These are phyloP conservation scores for Gossypium longicalyx DNA, from an alignment of 345 rosid species.

Conservation along the genomic window DNA sequence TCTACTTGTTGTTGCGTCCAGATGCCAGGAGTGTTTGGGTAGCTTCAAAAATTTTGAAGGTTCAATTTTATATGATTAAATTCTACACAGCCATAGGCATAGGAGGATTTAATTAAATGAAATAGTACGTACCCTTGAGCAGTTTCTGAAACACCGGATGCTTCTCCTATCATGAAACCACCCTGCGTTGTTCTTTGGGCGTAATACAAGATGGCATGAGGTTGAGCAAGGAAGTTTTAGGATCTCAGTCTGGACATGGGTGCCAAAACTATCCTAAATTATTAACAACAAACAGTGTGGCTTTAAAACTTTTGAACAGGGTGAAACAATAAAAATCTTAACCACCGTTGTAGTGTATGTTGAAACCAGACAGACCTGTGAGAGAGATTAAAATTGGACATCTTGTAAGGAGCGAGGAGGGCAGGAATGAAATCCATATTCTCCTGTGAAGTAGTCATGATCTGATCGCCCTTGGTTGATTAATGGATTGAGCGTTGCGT, in stretches of 20 bases:
- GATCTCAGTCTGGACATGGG: slow-evolving; percentile 7
- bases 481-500: background rate
- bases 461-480: background rate
- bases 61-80: background rate
- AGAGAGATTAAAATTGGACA: slow-evolving; percentile 7
- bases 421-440: background rate
- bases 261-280: slow-evolving; percentile 7
- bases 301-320: too few relatives aligned
- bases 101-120: background rate
- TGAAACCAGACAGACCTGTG: background rate
- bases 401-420: slow-evolving; percentile 10
- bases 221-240: slow-evolving; percentile 6
- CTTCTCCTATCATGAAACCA: slow-evolving; percentile 8
- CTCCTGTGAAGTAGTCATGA: background rate
- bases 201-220: slow-evolving; percentile 3
- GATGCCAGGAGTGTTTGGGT: slow-evolving; percentile 24
- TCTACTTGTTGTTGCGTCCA: slow-evolving; percentile 14
- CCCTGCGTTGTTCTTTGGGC: slow-evolving; percentile 6
- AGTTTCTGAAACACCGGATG: slow-evolving; percentile 6
- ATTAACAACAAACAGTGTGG: background rate
- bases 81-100: background rate
- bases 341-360: background rate
- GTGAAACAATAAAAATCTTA: too few relatives aligned
- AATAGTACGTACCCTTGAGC: slow-evolving; percentile 10
- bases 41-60: slow-evolving; percentile 1